A percentile compares a stretch with the other conserved stretches of the same genome.
These are phyloP conservation scores for Podaxis sp. DNA, from an alignment of 768 basidiomycete genomes.

Conservation along the genomic window DNA sequence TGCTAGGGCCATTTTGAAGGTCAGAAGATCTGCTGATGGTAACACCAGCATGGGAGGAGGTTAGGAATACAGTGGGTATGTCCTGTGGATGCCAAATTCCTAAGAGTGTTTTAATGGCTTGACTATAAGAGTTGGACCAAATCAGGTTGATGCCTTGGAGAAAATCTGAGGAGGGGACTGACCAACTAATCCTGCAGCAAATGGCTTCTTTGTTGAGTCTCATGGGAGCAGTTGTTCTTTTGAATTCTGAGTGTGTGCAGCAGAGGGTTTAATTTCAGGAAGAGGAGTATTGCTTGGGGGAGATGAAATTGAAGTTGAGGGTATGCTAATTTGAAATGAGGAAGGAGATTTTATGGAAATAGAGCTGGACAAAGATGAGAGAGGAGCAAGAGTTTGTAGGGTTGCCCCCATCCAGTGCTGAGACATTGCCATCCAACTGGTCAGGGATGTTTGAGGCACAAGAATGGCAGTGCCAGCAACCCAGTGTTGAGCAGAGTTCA, in stretches of 20 bases:
- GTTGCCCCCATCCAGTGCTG: conserved; percentile 61
- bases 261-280: conserved; percentile 31
- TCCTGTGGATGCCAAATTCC: conserved; percentile 82
- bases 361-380: conserved; percentile 30
- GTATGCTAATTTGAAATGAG: conserved; percentile 52
- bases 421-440: too few species aligned
- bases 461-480: conserved; percentile 59
- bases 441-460: conserved; percentile 23
- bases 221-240: conserved; percentile 12
- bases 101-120: conserved; percentile 72
- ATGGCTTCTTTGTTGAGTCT: conserved; percentile 54
- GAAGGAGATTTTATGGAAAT: conserved; percentile 37
- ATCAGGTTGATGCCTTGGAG: conserved; percentile 2
- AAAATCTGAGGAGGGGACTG: conserved; percentile 27
- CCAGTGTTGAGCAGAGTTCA: conserved; percentile 68
- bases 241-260: conserved; percentile 3
- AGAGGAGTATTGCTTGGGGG: conserved; percentile 27
- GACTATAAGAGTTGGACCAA: conserved; percentile 38
- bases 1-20: too few species aligned
- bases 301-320: conserved; percentile 50
- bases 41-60: conserved; percentile 17
- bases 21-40: conserved; percentile 7
- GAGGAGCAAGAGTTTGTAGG: conserved; percentile 46
- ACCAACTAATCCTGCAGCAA: conserved; percentile 71
- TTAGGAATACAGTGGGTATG: conserved; percentile 54